Evolutionary conservation across 1,139 yeast species (phyloP).

Genomic region (Kodamaea suecica): DNA sequence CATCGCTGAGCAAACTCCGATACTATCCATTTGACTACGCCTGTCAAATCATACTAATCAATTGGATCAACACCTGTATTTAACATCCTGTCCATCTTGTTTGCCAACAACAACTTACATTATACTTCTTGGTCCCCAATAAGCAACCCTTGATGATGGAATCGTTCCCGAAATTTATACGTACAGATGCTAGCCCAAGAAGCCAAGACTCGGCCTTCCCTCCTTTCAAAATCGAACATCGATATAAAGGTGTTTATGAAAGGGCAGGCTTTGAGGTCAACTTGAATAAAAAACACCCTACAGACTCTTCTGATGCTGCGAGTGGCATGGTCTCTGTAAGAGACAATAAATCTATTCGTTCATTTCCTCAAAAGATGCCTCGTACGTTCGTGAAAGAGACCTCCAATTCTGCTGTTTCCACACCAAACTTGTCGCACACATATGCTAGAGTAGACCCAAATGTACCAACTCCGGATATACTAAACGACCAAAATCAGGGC

Average conservation of each 20-base stretch:
- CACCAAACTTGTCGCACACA: conserved; percentile 4
- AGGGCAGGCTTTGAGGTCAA: conserved; percentile 64
- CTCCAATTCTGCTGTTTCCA: conserved; percentile 7
- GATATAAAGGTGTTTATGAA: conserved; percentile 60
- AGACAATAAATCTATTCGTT: conserved; percentile 13
- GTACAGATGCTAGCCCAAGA: conserved; percentile 31
- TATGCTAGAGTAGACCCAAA: background rate
- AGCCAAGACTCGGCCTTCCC: conserved; percentile 52
- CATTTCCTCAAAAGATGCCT: conserved; percentile 3
- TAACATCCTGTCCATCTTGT: too few species aligned
- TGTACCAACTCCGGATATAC: background rate
- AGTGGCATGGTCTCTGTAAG: conserved; percentile 6
- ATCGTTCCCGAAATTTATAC: conserved; percentile 28
- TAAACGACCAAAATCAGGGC: background rate
- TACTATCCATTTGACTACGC: too few species aligned
- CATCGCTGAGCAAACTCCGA: too few species aligned
- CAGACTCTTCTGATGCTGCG: background rate
- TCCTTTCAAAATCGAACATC: conserved; percentile 52
- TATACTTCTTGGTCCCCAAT: background rate
- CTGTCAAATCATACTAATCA: too few species aligned
- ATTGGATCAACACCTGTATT: too few species aligned
- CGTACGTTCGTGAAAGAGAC: too few species aligned
- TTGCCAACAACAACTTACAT: background rate
- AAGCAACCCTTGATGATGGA: conserved; percentile 11
- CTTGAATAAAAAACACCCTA: conserved; percentile 10